Percentiles rank a stretch among this genome's conserved stretches.
Evolutionary conservation across 2,329 filamentous ascomycete species (phyloP).

Genomic region (Pezicula carpinea): DNA sequence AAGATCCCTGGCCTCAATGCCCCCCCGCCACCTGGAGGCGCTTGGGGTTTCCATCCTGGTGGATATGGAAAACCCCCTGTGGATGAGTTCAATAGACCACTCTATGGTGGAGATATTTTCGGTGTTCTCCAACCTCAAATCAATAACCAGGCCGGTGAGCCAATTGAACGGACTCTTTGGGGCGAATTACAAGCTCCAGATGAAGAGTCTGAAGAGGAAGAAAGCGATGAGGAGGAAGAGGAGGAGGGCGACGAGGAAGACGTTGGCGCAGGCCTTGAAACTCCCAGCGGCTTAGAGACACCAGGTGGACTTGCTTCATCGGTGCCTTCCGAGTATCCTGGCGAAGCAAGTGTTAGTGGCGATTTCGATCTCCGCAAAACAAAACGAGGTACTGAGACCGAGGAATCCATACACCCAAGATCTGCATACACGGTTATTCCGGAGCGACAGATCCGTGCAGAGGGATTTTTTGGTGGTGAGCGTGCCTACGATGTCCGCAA

Average conservation of each 20-base stretch:
- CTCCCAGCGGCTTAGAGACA: slow-evolving; percentile 73
- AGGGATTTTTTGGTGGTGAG: slow-evolving; percentile 95
- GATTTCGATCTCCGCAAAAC: slow-evolving; percentile 91
- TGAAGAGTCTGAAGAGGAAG: slow-evolving; percentile 66
- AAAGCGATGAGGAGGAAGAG: slow-evolving; percentile 68
- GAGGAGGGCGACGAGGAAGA: slow-evolving; percentile 59
- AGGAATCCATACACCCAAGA: slow-evolving; percentile 69
- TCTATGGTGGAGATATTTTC: slow-evolving; percentile 94
- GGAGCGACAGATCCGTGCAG: slow-evolving; percentile 77
- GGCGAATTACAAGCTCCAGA: slow-evolving; percentile 81
- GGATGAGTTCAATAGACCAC: slow-evolving; percentile 84
- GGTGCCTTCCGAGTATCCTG: slow-evolving; percentile 73
- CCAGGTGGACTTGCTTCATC: slow-evolving; percentile 76
- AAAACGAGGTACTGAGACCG: slow-evolving; percentile 79
- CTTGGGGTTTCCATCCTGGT: slow-evolving; percentile 93
- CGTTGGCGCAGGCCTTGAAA: slow-evolving; percentile 63
- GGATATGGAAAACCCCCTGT: slow-evolving; percentile 95
- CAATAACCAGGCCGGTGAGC: slow-evolving; percentile 63
- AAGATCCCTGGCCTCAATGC: slow-evolving; percentile 94
- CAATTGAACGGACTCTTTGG: slow-evolving; percentile 85
- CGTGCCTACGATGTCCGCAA: slow-evolving; percentile 82
- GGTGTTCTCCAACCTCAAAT: slow-evolving; percentile 65
- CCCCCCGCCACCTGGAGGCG: slow-evolving; percentile 79
- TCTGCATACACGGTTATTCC: slow-evolving; percentile 86
- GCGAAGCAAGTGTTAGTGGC: slow-evolving; percentile 71